These are phyloP conservation scores for Nectriaceae sp. DNA, from an alignment of 2,329 filamentous ascomycete genomes.

Conservation along the genomic window DNA sequence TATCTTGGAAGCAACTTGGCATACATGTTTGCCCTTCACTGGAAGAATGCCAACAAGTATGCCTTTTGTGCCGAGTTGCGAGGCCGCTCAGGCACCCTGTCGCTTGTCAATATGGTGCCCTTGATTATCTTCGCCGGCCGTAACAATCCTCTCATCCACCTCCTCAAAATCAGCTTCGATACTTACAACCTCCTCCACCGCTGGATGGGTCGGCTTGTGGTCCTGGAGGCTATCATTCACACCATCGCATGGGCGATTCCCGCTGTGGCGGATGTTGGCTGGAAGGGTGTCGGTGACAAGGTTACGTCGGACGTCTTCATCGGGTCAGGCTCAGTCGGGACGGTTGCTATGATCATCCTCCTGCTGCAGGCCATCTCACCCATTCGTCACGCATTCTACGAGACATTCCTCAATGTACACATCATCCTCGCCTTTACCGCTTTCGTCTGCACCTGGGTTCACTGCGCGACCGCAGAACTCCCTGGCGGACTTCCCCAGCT, in stretches of 20 bases:
- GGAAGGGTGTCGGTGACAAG: slow-evolving; percentile 55
- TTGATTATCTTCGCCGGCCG: slow-evolving; percentile 85
- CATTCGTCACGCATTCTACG: slow-evolving; percentile 92
- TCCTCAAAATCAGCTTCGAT: slow-evolving; percentile 89
- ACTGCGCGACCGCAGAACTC: slow-evolving; percentile 68
- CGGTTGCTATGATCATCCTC: slow-evolving; percentile 64
- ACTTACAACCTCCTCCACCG: slow-evolving; percentile 79
- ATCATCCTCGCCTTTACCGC: slow-evolving; percentile 71
- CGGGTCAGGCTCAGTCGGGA: slow-evolving; percentile 62
- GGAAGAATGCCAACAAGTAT: slow-evolving; percentile 56
- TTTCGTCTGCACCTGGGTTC: slow-evolving; percentile 75
- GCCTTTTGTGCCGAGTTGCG: slow-evolving; percentile 79
- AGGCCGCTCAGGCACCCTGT: slow-evolving; percentile 80
- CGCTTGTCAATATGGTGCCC: slow-evolving; percentile 88
- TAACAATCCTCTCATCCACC: slow-evolving; percentile 85
- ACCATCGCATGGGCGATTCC: slow-evolving; percentile 75
- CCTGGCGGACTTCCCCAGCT: slow-evolving; percentile 69
- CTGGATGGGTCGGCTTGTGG: slow-evolving; percentile 77
- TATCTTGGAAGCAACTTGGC: slow-evolving; percentile 63
- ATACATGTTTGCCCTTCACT: slow-evolving; percentile 66
- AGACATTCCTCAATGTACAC: slow-evolving; percentile 89
- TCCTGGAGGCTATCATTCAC: slow-evolving; percentile 69
- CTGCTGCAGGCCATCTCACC: slow-evolving; percentile 73
- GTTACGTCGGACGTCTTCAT: slow-evolving; percentile 65
- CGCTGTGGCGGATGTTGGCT: slow-evolving; percentile 65